phyloP scores from a whole-genome alignment of 2,329 filamentous ascomycete genomes.

The Fusarium poae region DNA sequence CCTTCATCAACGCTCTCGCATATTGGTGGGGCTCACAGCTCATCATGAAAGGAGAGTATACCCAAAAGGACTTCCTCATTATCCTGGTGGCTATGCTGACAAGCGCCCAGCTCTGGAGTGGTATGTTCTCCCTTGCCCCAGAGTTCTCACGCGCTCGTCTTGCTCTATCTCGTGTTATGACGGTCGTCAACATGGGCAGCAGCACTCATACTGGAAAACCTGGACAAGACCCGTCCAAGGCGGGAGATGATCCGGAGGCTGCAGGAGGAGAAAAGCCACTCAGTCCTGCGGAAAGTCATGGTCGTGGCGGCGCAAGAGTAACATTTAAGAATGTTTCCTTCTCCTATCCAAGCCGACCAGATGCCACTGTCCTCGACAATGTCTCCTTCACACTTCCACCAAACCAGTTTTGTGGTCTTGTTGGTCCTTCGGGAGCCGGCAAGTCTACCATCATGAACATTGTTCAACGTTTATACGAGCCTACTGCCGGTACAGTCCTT shows the following conservation, averaged over 20 bases:
- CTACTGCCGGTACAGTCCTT: constrained; percentile 56
- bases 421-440: constrained; percentile 74
- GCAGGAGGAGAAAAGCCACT: constrained; percentile 45
- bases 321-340: constrained; percentile 72
- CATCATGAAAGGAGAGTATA: constrained; percentile 74
- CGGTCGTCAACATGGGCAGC: constrained; percentile 61
- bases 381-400: constrained; percentile 68
- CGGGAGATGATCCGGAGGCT: constrained; percentile 56
- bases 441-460: constrained; percentile 75
- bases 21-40: constrained; percentile 85
- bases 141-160: constrained; percentile 75
- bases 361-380: constrained; percentile 67
- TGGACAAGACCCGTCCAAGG: constrained; percentile 19
- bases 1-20: constrained; percentile 78
- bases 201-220: constrained; percentile 37
- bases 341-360: constrained; percentile 72
- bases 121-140: constrained; percentile 79
- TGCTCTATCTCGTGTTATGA: constrained; percentile 70
- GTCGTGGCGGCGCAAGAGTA: constrained; percentile 59
- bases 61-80: constrained; percentile 77
- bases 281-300: constrained; percentile 34
- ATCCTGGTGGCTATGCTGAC: constrained; percentile 78
- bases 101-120: constrained; percentile 77
- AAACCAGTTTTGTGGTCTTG: constrained; percentile 72
- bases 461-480: constrained; percentile 63